Conservation (phyloP, 176 grass and related monocot species). For the Chloris gayana region DNA sequence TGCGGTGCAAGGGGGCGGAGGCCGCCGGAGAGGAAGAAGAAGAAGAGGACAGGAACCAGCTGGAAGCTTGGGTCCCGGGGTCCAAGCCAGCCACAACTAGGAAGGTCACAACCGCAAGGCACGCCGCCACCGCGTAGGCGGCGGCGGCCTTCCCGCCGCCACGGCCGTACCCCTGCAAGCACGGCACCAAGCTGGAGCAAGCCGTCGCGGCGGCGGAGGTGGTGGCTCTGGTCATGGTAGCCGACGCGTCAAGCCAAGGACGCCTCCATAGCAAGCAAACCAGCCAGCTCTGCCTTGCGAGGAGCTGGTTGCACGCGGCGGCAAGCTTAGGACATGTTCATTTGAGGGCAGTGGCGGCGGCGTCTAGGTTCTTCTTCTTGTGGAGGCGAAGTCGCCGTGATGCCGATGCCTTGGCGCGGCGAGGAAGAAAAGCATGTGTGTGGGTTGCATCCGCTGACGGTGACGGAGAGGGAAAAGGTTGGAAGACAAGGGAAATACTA, state of each 20-base stretch:
- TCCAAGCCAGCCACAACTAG: conserved; percentile 35
- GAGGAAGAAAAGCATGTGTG: conserved; percentile 48
- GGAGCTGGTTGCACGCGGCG: neutral
- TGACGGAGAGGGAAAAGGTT: neutral
- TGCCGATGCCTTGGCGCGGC: conserved; percentile 39
- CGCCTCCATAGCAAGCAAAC: conserved; percentile 23
- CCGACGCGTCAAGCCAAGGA: conserved; percentile 18
- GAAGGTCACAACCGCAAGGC: conserved; percentile 33
- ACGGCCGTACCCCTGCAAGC: conserved; percentile 32
- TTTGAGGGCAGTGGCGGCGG: conserved; percentile 6
- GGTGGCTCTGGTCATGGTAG: conserved; percentile 38
- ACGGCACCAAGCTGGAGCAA: conserved; percentile 17
- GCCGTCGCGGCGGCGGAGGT: neutral
- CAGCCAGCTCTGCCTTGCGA: neutral
- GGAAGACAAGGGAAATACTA: neutral
- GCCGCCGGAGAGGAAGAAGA: neutral
- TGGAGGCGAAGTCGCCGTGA: neutral
- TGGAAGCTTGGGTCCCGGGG: conserved; percentile 33
- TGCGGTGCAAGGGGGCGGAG: conserved; percentile 24
- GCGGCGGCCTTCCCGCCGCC: conserved; percentile 7
- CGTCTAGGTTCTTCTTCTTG: neutral
- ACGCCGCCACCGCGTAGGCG: conserved; percentile 15
- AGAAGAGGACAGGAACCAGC: conserved; percentile 39
- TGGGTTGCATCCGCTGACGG: conserved; percentile 20
- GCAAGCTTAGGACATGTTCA: conserved; percentile 26